phyloP scores from a whole-genome alignment of 1,284 basidiomycete genomes.

The Boletus nobilissimus region DNA sequence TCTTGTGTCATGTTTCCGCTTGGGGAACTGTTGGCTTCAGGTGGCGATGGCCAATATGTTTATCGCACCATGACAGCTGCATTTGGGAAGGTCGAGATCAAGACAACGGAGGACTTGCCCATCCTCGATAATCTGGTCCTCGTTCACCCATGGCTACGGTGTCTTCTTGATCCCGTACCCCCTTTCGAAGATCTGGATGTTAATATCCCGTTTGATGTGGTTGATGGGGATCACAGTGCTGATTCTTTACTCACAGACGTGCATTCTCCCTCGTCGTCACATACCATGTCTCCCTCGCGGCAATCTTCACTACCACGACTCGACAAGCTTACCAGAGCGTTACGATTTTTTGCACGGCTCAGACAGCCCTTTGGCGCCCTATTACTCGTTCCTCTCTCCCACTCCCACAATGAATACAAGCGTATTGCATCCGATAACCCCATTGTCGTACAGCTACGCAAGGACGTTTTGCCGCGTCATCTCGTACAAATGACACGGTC shows the following conservation, averaged over 20 bases:
- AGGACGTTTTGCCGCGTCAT: neutral
- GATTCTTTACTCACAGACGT: neutral
- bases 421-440: conserved; percentile 1
- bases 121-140: neutral
- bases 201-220: neutral
- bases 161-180: conserved; percentile 1
- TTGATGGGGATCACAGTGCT: neutral
- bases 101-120: conserved; percentile 6
- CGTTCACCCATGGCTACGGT: conserved; percentile 19
- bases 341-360: conserved; percentile 3
- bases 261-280: neutral
- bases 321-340: neutral
- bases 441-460: neutral
- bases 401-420: conserved; percentile 5
- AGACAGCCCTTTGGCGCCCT: conserved; percentile 11
- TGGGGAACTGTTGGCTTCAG: neutral
- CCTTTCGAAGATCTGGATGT: neutral
- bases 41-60: neutral
- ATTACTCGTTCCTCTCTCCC: neutral
- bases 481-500: neutral
- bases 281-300: neutral
- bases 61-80: neutral
- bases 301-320: neutral
- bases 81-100: conserved; percentile 10
- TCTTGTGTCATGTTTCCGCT: conserved; percentile 11